phyloP scores from a whole-genome alignment of 2,329 filamentous ascomycete species.

The Pseudogymnoascus sp. region DNA sequence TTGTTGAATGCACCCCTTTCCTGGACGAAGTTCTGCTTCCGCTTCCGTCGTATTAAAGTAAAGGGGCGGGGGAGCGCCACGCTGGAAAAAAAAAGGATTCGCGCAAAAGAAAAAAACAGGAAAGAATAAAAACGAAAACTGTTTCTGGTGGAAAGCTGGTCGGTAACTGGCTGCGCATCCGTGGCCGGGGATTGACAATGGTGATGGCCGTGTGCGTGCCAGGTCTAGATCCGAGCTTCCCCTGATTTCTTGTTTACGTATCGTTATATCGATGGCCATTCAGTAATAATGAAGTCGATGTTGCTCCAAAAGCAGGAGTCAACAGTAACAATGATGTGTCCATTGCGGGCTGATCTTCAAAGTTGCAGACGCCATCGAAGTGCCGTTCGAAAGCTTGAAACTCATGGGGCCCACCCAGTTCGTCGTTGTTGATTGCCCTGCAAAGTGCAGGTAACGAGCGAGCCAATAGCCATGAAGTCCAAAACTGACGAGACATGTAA shows the following conservation, averaged over 20 bases:
- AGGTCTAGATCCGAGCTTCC: not conserved
- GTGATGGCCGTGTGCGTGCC: not conserved
- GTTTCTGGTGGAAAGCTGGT: slow-evolving; percentile 1
- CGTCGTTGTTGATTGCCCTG: slow-evolving; percentile 12
- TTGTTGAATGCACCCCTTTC: not conserved
- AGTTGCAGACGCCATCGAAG: slow-evolving; percentile 23
- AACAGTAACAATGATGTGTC: slow-evolving; percentile 2
- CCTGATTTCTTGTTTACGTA: not conserved
- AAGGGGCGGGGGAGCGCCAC: not conserved
- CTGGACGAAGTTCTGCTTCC: not conserved
- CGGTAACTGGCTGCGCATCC: not conserved
- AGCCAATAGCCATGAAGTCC: slow-evolving; percentile 24
- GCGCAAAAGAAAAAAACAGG: not conserved
- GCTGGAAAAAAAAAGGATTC: not conserved
- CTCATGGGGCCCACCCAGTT: slow-evolving; percentile 18
- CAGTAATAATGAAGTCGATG: slow-evolving; percentile 4
- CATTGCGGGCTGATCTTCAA: slow-evolving; percentile 3
- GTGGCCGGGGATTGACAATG: not conserved
- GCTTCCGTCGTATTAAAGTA: not conserved
- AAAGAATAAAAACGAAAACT: slow-evolving; percentile 3
- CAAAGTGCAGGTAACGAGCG: slow-evolving; percentile 1
- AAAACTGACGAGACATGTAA: slow-evolving; percentile 28
- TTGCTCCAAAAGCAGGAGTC: not conserved
- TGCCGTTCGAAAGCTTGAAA: slow-evolving; percentile 28
- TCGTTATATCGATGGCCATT: slow-evolving; percentile 1